Conservation (phyloP, 148 eudicot genomes). For the Talinum fruticosum region DNA sequence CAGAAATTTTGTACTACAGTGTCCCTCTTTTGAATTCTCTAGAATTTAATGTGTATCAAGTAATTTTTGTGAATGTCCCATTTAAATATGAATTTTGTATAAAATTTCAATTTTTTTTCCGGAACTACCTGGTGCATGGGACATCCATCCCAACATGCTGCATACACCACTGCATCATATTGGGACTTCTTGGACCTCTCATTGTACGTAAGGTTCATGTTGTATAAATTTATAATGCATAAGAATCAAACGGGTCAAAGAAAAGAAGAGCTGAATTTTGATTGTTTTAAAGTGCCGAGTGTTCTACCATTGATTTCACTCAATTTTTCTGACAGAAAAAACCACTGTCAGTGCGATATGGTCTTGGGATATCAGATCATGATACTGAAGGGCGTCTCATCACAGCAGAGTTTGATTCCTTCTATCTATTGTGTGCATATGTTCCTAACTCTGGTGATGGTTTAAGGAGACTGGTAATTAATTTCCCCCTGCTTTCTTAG, state of each 20-base stretch:
- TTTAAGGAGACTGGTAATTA: slow-evolving; percentile 74
- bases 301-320: slow-evolving; percentile 7
- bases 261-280: not conserved
- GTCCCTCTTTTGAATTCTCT: no score
- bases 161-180: no score
- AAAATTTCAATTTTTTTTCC: no score
- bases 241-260: not conserved
- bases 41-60: no score
- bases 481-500: slow-evolving; percentile 1
- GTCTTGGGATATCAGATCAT: slow-evolving; percentile 85
- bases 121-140: no score
- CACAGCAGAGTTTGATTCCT: slow-evolving; percentile 83
- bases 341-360: slow-evolving; percentile 80
- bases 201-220: not conserved
- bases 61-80: no score
- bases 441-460: slow-evolving; percentile 99
- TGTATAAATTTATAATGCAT: not conserved
- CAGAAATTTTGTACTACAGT: no score
- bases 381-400: slow-evolving; percentile 93
- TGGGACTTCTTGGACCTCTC: not conserved
- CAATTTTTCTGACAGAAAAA: slow-evolving; percentile 52
- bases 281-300: not conserved
- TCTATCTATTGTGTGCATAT: slow-evolving; percentile 67
- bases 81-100: no score
- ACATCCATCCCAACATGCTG: no score